A percentile compares a stretch with the other conserved stretches of the same genome.
phyloP scores from a whole-genome alignment of 805 yeast genomes.

The Kuraishia capsulata region DNA sequence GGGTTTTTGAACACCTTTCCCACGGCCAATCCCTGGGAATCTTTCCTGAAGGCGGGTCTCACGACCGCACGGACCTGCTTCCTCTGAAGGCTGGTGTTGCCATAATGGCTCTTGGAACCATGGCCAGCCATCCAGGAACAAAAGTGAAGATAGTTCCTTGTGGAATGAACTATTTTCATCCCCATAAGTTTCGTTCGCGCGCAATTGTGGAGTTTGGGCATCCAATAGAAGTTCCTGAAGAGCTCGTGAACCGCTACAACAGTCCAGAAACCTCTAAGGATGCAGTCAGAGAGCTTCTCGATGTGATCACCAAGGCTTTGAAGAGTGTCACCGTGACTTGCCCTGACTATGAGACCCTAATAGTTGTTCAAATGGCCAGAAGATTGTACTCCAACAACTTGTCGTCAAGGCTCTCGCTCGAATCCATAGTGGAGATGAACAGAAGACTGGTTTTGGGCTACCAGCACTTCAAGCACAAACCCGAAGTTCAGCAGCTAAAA shows the following conservation, averaged over 20 bases:
- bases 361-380: conserved; percentile 87
- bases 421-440: conserved; percentile 84
- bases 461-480: conserved; percentile 61
- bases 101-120: conserved; percentile 94
- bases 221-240: conserved; percentile 61
- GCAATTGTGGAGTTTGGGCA: conserved; percentile 93
- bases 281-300: conserved; percentile 66
- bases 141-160: conserved; percentile 88
- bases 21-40: conserved; percentile 82
- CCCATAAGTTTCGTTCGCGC: conserved; percentile 90
- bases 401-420: conserved; percentile 63
- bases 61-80: conserved; percentile 82
- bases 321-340: conserved; percentile 82
- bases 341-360: conserved; percentile 81
- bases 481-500: conserved; percentile 52
- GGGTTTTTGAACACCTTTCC: conserved; percentile 77
- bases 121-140: conserved; percentile 66
- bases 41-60: conserved; percentile 98
- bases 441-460: conserved; percentile 81
- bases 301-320: conserved; percentile 61
- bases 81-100: conserved; percentile 98
- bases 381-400: conserved; percentile 76
- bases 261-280: conserved; percentile 53
- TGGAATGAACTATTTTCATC: conserved; percentile 95
- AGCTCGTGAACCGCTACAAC: conserved; percentile 56